phyloP scores from a whole-genome alignment of 192 early-diverging fungal species.

The Haplosporangium gracile region DNA sequence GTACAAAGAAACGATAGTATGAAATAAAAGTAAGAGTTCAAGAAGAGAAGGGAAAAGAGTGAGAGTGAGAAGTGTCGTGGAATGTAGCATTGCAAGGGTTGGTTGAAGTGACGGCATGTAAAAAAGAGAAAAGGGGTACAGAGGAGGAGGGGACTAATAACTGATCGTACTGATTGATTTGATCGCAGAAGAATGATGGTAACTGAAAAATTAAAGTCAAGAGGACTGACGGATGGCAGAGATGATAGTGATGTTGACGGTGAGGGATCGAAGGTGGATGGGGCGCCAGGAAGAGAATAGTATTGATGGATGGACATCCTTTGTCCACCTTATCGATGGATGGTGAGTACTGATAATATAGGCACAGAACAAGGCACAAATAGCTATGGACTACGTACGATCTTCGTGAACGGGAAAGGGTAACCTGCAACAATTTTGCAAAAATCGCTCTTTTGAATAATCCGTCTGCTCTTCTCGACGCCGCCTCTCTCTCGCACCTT shows the following conservation, averaged over 20 bases:
- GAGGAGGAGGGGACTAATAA: background rate
- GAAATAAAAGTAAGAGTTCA: background rate
- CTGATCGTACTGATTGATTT: background rate
- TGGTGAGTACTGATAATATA: background rate
- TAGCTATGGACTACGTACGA: slow-evolving; percentile 33
- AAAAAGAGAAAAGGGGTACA: no score
- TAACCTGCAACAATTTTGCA: slow-evolving; percentile 5
- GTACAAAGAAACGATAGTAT: background rate
- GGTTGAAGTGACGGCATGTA: background rate
- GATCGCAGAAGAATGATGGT: background rate
- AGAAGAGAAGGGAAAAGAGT: background rate
- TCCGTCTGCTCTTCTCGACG: background rate
- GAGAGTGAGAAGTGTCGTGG: background rate
- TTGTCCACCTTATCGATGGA: background rate
- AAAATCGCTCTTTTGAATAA: slow-evolving; percentile 6
- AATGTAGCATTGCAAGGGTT: background rate
- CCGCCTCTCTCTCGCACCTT: background rate
- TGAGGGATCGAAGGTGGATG: slow-evolving; percentile 14
- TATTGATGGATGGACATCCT: slow-evolving; percentile 6
- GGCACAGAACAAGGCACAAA: background rate
- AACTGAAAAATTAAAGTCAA: background rate
- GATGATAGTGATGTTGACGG: slow-evolving; percentile 2
- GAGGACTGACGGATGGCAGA: background rate
- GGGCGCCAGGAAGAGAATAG: background rate
- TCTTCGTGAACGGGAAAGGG: slow-evolving; percentile 50